A percentile compares a stretch with the other conserved stretches of the same genome.
These are phyloP conservation scores for Pichia nakasei DNA, from an alignment of 805 yeast species.

Conservation along the genomic window DNA sequence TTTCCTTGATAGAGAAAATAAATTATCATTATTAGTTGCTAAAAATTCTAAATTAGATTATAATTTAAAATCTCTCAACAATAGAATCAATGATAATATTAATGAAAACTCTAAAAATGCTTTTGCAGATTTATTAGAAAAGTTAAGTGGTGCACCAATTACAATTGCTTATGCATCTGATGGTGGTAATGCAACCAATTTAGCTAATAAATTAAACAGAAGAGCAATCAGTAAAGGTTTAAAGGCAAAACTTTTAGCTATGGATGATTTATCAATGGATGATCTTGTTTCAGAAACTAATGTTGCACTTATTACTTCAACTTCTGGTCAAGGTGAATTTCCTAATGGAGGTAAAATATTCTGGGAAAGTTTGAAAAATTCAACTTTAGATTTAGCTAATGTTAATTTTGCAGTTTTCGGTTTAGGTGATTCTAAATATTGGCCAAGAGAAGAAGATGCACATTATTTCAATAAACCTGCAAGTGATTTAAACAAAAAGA, in stretches of 20 bases:
- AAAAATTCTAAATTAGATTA: slow-evolving; percentile 71
- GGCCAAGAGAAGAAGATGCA: slow-evolving; percentile 96
- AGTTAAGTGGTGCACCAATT: slow-evolving; percentile 86
- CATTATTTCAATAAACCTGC: slow-evolving; percentile 92
- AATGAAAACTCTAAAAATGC: slow-evolving; percentile 63
- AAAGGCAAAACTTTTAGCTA: slow-evolving; percentile 52
- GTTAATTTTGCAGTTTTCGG: slow-evolving; percentile 60
- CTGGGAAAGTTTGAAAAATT: slow-evolving; percentile 67
- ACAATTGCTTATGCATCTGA: slow-evolving; percentile 84
- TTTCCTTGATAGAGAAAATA: slow-evolving; percentile 86
- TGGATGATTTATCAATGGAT: slow-evolving; percentile 67
- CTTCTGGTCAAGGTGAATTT: slow-evolving; percentile 84
- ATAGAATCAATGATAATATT: slow-evolving; percentile 47
- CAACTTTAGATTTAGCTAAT: slow-evolving; percentile 53
- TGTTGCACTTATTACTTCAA: slow-evolving; percentile 60
- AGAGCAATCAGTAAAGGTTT: slow-evolving; percentile 77
- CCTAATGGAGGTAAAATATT: slow-evolving; percentile 73
- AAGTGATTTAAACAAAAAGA: slow-evolving; percentile 57
- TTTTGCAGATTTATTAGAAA: slow-evolving; percentile 67
- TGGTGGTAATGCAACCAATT: slow-evolving; percentile 78
- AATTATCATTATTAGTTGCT: slow-evolving; percentile 63
- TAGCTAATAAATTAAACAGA: slow-evolving; percentile 70
- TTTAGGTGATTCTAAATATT: slow-evolving; percentile 76
- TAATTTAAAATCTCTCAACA: slow-evolving; percentile 58
- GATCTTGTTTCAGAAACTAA: slow-evolving; percentile 65